These are phyloP conservation scores for Sphaceloma murrayae DNA, from an alignment of 2,329 filamentous ascomycete species.

Conservation along the genomic window DNA sequence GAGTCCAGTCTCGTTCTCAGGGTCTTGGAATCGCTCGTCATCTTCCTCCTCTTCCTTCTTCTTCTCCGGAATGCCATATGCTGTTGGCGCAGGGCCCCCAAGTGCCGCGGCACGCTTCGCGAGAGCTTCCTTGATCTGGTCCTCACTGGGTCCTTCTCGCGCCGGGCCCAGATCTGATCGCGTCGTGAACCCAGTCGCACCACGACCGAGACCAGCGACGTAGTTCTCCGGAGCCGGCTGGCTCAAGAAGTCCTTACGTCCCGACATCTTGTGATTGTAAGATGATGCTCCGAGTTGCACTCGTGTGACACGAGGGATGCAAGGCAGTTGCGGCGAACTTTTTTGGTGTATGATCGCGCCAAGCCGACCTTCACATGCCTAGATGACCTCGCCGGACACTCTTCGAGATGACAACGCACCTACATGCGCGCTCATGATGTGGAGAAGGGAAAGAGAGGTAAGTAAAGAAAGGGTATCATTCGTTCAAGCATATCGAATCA, in stretches of 20 bases:
- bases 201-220: conserved; percentile 92
- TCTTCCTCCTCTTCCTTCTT: conserved; percentile 67
- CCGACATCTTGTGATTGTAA: conserved; percentile 40
- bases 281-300: neutral
- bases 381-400: too few species aligned
- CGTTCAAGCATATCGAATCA: too few species aligned
- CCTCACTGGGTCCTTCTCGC: conserved; percentile 87
- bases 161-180: conserved; percentile 93
- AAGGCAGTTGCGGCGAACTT: neutral
- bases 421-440: too few species aligned
- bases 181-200: conserved; percentile 95
- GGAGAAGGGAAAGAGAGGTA: too few species aligned
- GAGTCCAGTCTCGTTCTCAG: conserved; percentile 90
- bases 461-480: too few species aligned
- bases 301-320: too few species aligned
- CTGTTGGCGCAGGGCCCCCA: conserved; percentile 59
- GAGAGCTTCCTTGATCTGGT: conserved; percentile 96
- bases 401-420: too few species aligned
- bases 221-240: conserved; percentile 58
- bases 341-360: conserved; percentile 14
- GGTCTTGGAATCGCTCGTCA: conserved; percentile 81
- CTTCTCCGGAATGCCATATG: conserved; percentile 59
- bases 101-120: conserved; percentile 85
- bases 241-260: conserved; percentile 74
- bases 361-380: conserved; percentile 7